These are phyloP conservation scores for Scolecobasidium constrictum DNA, from an alignment of 2,329 filamentous ascomycete species.

Conservation along the genomic window DNA sequence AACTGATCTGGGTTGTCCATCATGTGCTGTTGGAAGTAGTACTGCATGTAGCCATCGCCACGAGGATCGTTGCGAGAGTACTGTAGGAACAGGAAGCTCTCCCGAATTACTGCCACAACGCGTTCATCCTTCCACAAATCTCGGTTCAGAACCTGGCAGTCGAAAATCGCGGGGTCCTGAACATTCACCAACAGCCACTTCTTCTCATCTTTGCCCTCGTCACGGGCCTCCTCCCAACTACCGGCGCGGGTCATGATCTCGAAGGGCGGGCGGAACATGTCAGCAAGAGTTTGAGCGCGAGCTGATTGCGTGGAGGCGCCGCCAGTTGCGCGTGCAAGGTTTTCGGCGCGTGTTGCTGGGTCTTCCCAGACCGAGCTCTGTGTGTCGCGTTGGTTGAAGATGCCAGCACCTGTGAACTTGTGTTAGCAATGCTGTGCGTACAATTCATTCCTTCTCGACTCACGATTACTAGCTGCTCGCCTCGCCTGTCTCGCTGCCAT, in stretches of 20 bases:
- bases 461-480: neutral
- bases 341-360: slow-evolving; percentile 32
- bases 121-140: slow-evolving; percentile 89
- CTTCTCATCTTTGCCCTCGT: slow-evolving; percentile 74
- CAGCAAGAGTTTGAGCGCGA: slow-evolving; percentile 70
- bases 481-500: slow-evolving; percentile 37
- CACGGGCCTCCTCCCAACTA: slow-evolving; percentile 70
- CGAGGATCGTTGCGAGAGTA: slow-evolving; percentile 77
- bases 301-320: slow-evolving; percentile 53
- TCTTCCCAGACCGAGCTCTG: slow-evolving; percentile 48
- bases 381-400: slow-evolving; percentile 55
- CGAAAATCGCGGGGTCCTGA: slow-evolving; percentile 86
- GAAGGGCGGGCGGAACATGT: slow-evolving; percentile 86
- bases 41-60: slow-evolving; percentile 72
- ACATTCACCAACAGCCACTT: slow-evolving; percentile 97
- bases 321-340: slow-evolving; percentile 50
- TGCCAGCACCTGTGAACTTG: slow-evolving; percentile 38
- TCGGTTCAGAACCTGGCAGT: slow-evolving; percentile 86
- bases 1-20: slow-evolving; percentile 75
- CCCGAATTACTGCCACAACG: slow-evolving; percentile 68
- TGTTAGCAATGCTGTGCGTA: neutral
- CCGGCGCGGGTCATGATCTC: slow-evolving; percentile 70
- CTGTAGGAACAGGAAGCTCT: slow-evolving; percentile 94
- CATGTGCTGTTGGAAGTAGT: slow-evolving; percentile 68
- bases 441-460: neutral